Base-by-base conservation (phyloP, 805 yeast species). In the Metahyphopichia silvanorum region DNA sequence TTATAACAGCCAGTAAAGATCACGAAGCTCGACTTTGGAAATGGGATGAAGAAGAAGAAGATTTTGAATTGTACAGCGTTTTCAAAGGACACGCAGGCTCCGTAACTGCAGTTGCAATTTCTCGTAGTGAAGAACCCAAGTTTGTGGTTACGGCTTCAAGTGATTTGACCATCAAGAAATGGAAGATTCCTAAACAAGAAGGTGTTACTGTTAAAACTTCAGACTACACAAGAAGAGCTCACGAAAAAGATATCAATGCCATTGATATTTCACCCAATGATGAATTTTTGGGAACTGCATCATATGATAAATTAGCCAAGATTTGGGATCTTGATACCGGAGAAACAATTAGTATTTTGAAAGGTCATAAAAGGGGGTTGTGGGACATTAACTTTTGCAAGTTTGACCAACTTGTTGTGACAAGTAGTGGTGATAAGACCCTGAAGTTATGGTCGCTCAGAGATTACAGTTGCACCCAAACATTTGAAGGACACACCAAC, bases 401-500 rank as follows among this genome's bases (percentile, higher is more conserved):
- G 22, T 84, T 71, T 57, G 96, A 87, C 48, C 81, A 86, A 56
- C 57, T 81, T 1, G 43, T 93, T 13, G 82, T 77, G 16, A 89
- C 97, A 1, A 80, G 83, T n/a, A 79, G 94, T 21, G 97, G 98
- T 42, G 99, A 91, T 57, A 87, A 86, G 53, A 83, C 96, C 0
- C 73, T 84, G 37, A 84, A 86, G 49, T 71, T 88, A 26, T 93
- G 99, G 99, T 83, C 85, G 21, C 63, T 93, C 47, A 74, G 69
- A 25, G 91, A 87, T 44, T 86, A 72, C 54, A 67, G 80, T 1
- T 87, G 96, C 51, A 51, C 73, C 20, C 78, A 79, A 47, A 93
- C 96, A 2, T 80, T 89, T 53, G 97, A 93, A 61, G 96, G 98
- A 3, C 97, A 89, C 57, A 77, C 95, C 9, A 91, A 88, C 51